Percentiles rank a stretch among this genome's conserved stretches.
phyloP scores from a whole-genome alignment of 495 filamentous ascomycete species.

The Podospora bellae-mahoneyi region DNA sequence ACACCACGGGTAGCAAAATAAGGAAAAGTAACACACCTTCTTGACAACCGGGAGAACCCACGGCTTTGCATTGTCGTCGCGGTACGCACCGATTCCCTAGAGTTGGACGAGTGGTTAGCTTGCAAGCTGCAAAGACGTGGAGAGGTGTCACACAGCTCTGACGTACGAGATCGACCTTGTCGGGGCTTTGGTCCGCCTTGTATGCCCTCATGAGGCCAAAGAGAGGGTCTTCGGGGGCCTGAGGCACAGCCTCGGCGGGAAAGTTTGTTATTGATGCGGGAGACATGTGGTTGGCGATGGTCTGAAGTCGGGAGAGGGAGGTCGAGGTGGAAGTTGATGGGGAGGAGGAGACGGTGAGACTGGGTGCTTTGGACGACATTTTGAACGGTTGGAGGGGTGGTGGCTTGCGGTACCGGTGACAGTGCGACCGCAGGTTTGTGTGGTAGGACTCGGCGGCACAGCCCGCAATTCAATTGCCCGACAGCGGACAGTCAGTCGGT shows the following conservation, averaged over 20 bases:
- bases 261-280: conserved; percentile 60
- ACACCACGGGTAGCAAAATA: background rate
- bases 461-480: conserved; percentile 19
- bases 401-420: conserved; percentile 15
- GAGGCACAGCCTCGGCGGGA: conserved; percentile 71
- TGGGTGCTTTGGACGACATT: conserved; percentile 31
- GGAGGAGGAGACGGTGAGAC: conserved; percentile 21
- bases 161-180: conserved; percentile 81
- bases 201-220: conserved; percentile 92
- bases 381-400: conserved; percentile 14
- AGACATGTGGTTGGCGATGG: conserved; percentile 43
- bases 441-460: conserved; percentile 19
- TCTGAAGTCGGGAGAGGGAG: conserved; percentile 42
- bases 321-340: conserved; percentile 25
- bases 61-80: conserved; percentile 94
- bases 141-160: conserved; percentile 3
- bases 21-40: conserved; percentile 58
- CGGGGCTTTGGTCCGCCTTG: conserved; percentile 72
- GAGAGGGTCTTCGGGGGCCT: conserved; percentile 91
- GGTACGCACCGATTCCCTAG: conserved; percentile 88
- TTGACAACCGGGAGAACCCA: conserved; percentile 96
- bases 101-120: background rate
- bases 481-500: conserved; percentile 15
- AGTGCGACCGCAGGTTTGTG: conserved; percentile 18
- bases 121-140: conserved; percentile 9